Evolutionary conservation across 371 early-diverging fungal genomes (phyloP), one percentile per base, ranked within the genome.

Genomic region (Dichotomocladium elegans): DNA sequence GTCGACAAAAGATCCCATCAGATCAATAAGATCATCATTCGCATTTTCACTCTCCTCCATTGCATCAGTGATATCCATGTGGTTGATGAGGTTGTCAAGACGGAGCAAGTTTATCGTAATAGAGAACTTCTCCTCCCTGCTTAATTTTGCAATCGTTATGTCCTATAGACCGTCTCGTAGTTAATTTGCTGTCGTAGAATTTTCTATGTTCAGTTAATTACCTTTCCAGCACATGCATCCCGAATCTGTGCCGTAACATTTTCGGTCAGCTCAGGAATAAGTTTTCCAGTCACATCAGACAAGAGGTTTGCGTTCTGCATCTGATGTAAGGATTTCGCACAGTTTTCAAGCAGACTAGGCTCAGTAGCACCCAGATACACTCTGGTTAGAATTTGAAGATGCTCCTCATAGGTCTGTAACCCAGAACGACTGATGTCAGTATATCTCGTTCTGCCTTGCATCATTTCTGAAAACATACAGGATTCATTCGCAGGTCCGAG

Each of bases 401-500:
- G 60, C 4, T 72, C 68, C 29, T 86, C 85, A 41, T 80, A 88
- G 17, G 74, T 69, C 74, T 79, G n/a, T n/a, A n/a, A n/a, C n/a
- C n/a, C n/a, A n/a, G n/a, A n/a, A n/a, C n/a, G n/a, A n/a, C n/a
- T n/a, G n/a, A n/a, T n/a, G n/a, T n/a, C n/a, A 58, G 37, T 0
- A 22, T 21, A 42, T 22, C 10, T 24, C 22, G 14, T 3, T 11
- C 3, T n/a, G 21, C 8, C n/a, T n/a, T n/a, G n/a, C n/a, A n/a
- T n/a, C 9, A 6, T 22, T 33, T 34, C 34, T 3, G 24, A 12
- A 11, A 22, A 4, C 67, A 51, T 69, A 83, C 83, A 43, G 78
- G 71, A 51, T 77, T 47, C 74, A 85, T 79, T 11, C 87, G 81
- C 51, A 88, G 54, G 42, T 88, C 88, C 14, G 79, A 41, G 59